These are phyloP conservation scores for Ophiostoma fasciatum DNA, from an alignment of 2,329 filamentous ascomycete genomes.

Conservation along the genomic window DNA sequence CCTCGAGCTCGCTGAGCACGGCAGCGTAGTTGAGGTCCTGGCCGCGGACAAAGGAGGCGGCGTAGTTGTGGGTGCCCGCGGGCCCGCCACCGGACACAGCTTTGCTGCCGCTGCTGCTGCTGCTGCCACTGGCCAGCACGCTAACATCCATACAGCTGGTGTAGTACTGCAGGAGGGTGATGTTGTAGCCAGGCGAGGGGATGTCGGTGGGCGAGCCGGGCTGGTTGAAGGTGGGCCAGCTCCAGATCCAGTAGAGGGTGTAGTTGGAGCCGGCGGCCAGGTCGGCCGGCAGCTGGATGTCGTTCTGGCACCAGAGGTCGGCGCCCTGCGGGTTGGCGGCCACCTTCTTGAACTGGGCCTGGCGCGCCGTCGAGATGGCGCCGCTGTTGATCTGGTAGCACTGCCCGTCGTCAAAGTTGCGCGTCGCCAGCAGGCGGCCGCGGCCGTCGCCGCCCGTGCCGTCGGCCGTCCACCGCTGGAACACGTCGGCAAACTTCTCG, in stretches of 20 bases:
- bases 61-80: constrained; percentile 5
- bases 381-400: constrained; percentile 68
- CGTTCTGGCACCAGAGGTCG: constrained; percentile 66
- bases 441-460: constrained; percentile 69
- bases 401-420: constrained; percentile 78
- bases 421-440: constrained; percentile 59
- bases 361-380: constrained; percentile 43
- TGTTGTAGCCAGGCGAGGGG: constrained; percentile 19
- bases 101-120: background rate
- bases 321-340: constrained; percentile 36
- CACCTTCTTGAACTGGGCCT: constrained; percentile 34
- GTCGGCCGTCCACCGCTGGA: constrained; percentile 62
- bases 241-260: constrained; percentile 93
- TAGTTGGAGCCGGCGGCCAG: constrained; percentile 48
- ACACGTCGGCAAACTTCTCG: constrained; percentile 46
- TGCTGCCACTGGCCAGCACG: constrained; percentile 5
- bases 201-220: constrained; percentile 17
- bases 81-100: too few species aligned
- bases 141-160: constrained; percentile 28
- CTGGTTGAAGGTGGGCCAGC: constrained; percentile 55
- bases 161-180: constrained; percentile 23
- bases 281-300: constrained; percentile 59
- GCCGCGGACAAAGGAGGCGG: constrained; percentile 19
- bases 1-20: constrained; percentile 28
- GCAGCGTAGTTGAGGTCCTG: constrained; percentile 28